Evolutionary conservation across 2,329 filamentous ascomycete species (phyloP), one percentile per base, ranked within the genome.

Genomic region (Microsporum canis): DNA sequence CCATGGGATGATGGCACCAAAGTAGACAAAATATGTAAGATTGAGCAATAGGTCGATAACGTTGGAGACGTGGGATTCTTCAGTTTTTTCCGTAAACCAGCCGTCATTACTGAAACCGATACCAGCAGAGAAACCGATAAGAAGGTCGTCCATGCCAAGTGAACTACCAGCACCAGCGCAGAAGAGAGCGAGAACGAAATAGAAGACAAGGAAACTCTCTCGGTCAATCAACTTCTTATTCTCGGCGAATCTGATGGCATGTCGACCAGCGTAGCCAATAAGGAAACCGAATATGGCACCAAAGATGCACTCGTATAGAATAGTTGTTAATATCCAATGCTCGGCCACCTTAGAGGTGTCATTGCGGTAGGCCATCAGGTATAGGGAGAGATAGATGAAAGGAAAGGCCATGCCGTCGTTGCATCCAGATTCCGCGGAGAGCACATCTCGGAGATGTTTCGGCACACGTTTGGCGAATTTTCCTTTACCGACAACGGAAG

Each of bases 401-500:
- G 94, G 94, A 71, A 99, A 99, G 1, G 94, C 94, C 94, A 99
- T 99, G 76, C 94, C 94, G 73, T 99, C 94, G 80, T 99, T 99
- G 77, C 94, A 99, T 34, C 94, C 94, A 5, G 94, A 99, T 76
- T 99, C 94, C 61, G 91, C 91, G 3, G 94, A 99, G 10, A 99
- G 80, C 58, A 99, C 72, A 76, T 99, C 94, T 80, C 94, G 84
- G 77, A 99, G 78, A 85, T 99, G 94, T 79, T 96, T 97, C 27
- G 94, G 94, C 3, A 99, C 91, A 65, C 94, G 86, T 77, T 96
- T 96, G 39, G 94, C 92, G 70, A 99, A 99, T 75, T 99, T 99
- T 69, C 94, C 94, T 78, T 97, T 99, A 72, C 94, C 94, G 59
- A 99, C 94, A 60, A 99, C 94, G 14, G 94, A 99, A 12, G 94